Evolutionary conservation across 352 stramenopile genomes (phyloP), one percentile per base, ranked within the genome.

Genomic region (Pythium biforme): DNA sequence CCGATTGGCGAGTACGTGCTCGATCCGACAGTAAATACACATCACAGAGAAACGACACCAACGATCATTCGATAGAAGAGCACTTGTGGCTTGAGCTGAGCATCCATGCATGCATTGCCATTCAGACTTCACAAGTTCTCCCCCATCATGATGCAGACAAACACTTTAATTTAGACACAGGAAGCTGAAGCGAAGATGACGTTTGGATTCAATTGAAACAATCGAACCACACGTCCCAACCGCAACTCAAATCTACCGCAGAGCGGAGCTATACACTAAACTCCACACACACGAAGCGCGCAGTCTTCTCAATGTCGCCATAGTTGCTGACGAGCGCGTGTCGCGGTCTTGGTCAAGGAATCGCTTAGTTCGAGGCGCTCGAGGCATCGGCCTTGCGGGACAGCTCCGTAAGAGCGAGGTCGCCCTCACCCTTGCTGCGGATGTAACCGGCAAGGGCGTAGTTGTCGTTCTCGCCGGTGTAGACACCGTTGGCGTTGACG

Each of bases 391-490:
- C 74, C 68, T 89, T 78, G 64, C 74, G 75, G 52, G 68, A 48
- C 55, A 95, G 76, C 77, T 95, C 84, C 53, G 91, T 97, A 39
- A 98, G 73, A 27, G 96, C 95, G 75, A 97, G 89, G 76, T 98
- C 96, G 72, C 83, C 90, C 70, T 98, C 95, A 65, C 88, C 87
- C 83, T 98, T 98, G 83, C 92, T 81, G 67, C 97, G 93, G 74
- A 99, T 97, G 89, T 98, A 99, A 76, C 97, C 97, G 70, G 86
- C 90, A 69, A 99, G 83, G 70, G 90, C 92, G 76, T 96, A 98
- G 45, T 93, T 86, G 70, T 98, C 96, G 66, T 86, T 96, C 72
- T 99, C 95, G 62, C 97, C 96, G 57, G 96, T 99, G 81, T 97
- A 98, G 64, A 98, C 74, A 69, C 97, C 97, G 76, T 97, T 89